Percentiles rank a stretch among this genome's conserved stretches.
These are phyloP conservation scores for Eucalyptus marginata DNA, from an alignment of 345 rosid genomes.

Conservation along the genomic window DNA sequence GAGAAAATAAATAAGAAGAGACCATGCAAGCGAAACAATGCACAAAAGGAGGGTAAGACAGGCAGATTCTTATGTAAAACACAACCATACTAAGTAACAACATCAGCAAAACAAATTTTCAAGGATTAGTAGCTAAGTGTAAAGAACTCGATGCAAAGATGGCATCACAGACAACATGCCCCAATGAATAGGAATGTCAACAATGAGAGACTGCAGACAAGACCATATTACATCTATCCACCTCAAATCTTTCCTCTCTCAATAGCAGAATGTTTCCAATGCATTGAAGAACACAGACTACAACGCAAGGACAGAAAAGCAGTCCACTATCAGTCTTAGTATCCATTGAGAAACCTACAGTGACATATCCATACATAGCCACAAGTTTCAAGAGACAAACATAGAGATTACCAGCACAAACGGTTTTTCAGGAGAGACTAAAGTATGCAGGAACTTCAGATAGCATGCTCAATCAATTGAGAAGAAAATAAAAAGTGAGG, in stretches of 20 bases:
- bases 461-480: not conserved
- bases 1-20: not conserved
- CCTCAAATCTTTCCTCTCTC: not conserved
- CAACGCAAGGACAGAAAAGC: not conserved
- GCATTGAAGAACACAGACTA: not conserved
- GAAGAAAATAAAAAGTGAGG: not conserved
- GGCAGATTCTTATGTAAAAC: not conserved
- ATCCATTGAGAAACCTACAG: not conserved
- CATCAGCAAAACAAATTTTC: not conserved
- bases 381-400: not conserved
- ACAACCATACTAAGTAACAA: not conserved
- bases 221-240: not conserved
- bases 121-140: not conserved
- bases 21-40: not conserved
- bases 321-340: not conserved
- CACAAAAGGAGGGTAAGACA: not conserved
- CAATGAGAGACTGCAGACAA: not conserved
- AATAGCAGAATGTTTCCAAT: not conserved
- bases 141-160: not conserved
- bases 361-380: not conserved
- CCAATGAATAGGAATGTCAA: not conserved
- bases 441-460: not conserved
- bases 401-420: not conserved
- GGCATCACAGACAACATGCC: not conserved
- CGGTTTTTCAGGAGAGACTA: not conserved